Conservation (phyloP, 2,329 filamentous ascomycete genomes). For the Xenoacremonium recifei region DNA sequence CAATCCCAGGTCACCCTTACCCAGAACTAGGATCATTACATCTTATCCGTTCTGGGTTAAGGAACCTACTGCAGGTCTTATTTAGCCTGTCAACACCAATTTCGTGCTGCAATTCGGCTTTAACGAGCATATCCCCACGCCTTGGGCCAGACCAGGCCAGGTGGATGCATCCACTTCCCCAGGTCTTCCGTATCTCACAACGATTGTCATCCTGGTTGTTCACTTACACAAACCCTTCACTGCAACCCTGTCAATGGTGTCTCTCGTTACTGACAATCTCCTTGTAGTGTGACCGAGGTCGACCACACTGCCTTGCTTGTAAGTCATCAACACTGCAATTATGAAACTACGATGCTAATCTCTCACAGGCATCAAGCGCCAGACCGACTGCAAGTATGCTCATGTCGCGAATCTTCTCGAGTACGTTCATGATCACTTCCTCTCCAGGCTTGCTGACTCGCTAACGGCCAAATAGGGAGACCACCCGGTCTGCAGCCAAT, state of each 20-base stretch:
- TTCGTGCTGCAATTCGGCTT: background rate
- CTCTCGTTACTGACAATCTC: constrained; percentile 10
- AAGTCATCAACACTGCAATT: constrained; percentile 29
- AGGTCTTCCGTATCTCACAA: background rate
- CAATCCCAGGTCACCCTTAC: background rate
- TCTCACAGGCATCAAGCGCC: constrained; percentile 66
- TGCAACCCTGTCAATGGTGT: background rate
- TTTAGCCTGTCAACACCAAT: background rate
- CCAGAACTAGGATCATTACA: background rate
- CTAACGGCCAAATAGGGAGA: constrained; percentile 50
- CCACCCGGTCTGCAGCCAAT: constrained; percentile 51
- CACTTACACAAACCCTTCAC: background rate
- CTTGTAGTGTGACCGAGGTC: constrained; percentile 69
- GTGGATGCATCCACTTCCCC: constrained; percentile 1
- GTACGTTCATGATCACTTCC: constrained; percentile 42
- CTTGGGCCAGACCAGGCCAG: background rate
- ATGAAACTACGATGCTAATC: constrained; percentile 11
- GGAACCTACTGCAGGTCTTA: background rate
- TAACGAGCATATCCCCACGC: background rate
- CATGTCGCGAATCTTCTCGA: constrained; percentile 75
- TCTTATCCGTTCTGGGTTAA: background rate
- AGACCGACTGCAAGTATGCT: constrained; percentile 74
- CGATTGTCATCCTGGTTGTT: background rate
- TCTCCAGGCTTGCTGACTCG: background rate
- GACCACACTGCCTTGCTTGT: constrained; percentile 68